Percentiles rank a stretch among this genome's conserved stretches.
Evolutionary conservation across 345 rosid species (phyloP).

Genomic region (Corymbia maculata): DNA sequence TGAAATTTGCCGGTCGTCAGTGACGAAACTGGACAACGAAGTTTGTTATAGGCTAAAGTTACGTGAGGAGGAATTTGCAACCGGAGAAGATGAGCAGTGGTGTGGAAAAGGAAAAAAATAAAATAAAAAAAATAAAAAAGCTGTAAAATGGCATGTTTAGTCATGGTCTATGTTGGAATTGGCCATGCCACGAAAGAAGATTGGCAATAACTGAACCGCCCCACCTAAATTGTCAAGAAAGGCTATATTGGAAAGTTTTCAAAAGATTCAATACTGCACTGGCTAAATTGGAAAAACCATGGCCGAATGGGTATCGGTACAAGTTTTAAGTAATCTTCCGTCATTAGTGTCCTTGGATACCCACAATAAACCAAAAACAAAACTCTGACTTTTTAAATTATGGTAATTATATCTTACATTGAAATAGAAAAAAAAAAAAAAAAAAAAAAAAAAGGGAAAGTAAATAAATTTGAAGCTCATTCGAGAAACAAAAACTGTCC

Average conservation of each 20-base stretch:
- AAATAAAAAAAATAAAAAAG: no score
- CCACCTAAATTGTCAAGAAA: neutral
- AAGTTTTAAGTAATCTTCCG: no score
- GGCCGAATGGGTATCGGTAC: fast-evolving
- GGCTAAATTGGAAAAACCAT: no score
- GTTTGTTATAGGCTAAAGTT: neutral
- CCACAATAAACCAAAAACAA: neutral
- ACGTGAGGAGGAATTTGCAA: neutral
- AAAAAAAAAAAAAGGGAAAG: neutral
- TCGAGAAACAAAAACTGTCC: neutral
- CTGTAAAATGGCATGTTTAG: neutral
- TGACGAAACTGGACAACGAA: neutral
- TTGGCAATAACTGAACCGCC: fast-evolving
- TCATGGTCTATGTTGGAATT: fast-evolving
- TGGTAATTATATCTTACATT: neutral
- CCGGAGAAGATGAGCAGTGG: neutral
- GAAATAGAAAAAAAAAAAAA: no score
- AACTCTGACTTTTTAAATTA: neutral
- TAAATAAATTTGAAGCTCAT: neutral
- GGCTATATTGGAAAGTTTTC: no score
- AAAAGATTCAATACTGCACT: no score
- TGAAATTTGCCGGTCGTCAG: neutral
- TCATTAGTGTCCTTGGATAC: neutral
- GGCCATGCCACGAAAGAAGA: neutral
- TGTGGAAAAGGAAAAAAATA: no score